Evolutionary conservation across 495 filamentous ascomycete genomes (phyloP), one percentile per base, ranked within the genome.

Genomic region (Cryomyces minteri): DNA sequence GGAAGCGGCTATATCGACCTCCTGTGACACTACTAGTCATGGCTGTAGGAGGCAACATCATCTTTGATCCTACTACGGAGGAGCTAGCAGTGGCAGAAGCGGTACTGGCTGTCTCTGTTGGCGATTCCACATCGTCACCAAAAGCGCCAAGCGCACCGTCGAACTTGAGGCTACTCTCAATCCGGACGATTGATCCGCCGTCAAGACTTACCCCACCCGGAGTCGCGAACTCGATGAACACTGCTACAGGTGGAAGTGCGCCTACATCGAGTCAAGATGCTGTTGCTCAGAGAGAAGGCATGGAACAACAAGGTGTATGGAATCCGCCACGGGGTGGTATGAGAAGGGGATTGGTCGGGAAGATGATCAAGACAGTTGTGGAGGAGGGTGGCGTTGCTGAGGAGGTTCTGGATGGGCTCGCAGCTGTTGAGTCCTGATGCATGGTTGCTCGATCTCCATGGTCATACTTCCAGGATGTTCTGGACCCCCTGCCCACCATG

Each of bases 11-110:
- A 9, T 42, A 50, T 43, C 56, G 76, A 18, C 86, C 92, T 14
- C 88, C 90, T 1, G 70, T 98, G 46, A 94, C 86, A 4, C 68
- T 96, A 5, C 77, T 98, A 6, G 85, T 95, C 11, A 80, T 93
- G 60, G 73, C 77, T 10, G 84, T 94, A 0, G 84, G 79, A 45
- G 72, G 78, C 11, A 96, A 85, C 55, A 77, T 95, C 59, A 80
- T 98, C 53, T 94, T 96, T 66, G 90, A 98, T 60, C 90, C 90
- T 0, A 78, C 72, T 40, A 73, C 77, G 43, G 85, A 94, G 55
- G 90, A 98, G 63, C 8, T 41, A 12, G 40, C 57, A 11, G 49
- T 50, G 14, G 47, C 46, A 8, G 39, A 40, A 40, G 14, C 28
- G 25, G 14, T 44, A 47, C 9, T 32, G 18, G 11, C 12, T 2